Evolutionary conservation across 1,139 yeast species (phyloP), one percentile per base, ranked within the genome.

Genomic region (Yamadazyma jaroonii): DNA sequence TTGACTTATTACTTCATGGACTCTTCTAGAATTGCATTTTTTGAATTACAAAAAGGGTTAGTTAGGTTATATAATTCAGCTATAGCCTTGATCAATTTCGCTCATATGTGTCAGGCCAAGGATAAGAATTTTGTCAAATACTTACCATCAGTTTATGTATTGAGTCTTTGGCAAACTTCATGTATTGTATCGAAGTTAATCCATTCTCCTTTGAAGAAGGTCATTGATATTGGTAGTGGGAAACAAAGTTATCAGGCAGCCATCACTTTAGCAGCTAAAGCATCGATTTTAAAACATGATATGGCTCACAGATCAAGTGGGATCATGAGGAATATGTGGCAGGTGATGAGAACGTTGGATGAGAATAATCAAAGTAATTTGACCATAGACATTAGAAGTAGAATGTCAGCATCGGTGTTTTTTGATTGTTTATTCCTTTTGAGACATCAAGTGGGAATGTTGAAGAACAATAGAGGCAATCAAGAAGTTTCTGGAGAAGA

Each of bases 321-420:
- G 13, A 88, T 92, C 42, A 87, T 92, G 92, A 78, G 86, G 50
- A 89, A 89, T 52, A 82, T 88, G 72, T 92, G 98, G 98, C 88
- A 84, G 46, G 71, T 89, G 43, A 85, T 85, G 59, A 76, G 80
- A 39, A 68, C 77, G 1, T 61, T 82, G 40, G 72, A 77, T 42
- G 74, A 72, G 37, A 68, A 68, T 52, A 59, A 64, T 30, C 36
- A 54, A 42, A 59, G 64, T 21, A 52, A 50, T 17, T 56, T 68
- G 32, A 56, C 72, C 29, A 79, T 89, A 10, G 73, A 75, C 2
- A 82, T 89, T 9, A 72, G 87, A 34, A 81, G 94, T 8, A 74
- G 97, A 47, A 84, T 87, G 95, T 78, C 95, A 4, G 96, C 96
- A 0, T 84, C 94, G 38, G 89, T 90, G 2, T 88, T 92, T 52